phyloP scores from a whole-genome alignment of 208 protist species.

The Acanthamoeba divionensis region DNA sequence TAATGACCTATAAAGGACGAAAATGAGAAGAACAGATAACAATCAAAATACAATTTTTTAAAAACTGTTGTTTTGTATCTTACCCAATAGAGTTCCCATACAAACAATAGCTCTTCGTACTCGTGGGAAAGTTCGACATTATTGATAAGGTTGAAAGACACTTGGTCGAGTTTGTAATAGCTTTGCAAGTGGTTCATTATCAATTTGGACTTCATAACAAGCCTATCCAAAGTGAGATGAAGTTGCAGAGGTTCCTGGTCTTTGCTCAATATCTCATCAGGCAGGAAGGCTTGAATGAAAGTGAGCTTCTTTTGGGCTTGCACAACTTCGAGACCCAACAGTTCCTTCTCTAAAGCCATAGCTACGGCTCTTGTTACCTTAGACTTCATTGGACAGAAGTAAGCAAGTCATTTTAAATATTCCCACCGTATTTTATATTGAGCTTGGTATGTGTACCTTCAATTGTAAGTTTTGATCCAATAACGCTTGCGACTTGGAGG shows the following conservation, averaged over 20 bases:
- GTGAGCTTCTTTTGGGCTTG: conserved; percentile 39
- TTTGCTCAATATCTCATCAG: conserved; percentile 1
- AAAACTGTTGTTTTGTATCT: not conserved
- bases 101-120: conserved; percentile 32
- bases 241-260: conserved; percentile 40
- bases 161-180: conserved; percentile 47
- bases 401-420: not conserved
- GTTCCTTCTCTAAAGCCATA: conserved; percentile 8
- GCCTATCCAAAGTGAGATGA: not conserved
- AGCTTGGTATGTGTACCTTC: not conserved
- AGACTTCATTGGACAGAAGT: not conserved
- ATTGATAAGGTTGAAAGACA: conserved; percentile 54
- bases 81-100: conserved; percentile 51
- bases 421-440: not conserved
- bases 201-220: conserved; percentile 23
- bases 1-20: not conserved
- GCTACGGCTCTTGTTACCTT: conserved; percentile 1
- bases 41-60: not conserved
- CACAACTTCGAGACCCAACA: conserved; percentile 9
- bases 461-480: conserved; percentile 51
- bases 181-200: not conserved
- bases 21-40: not conserved
- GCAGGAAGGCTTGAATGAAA: conserved; percentile 42
- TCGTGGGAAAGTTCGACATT: conserved; percentile 17
- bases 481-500: conserved; percentile 37